phyloP scores from a whole-genome alignment of 2,329 filamentous ascomycete species.

The Ilyonectria robusta region DNA sequence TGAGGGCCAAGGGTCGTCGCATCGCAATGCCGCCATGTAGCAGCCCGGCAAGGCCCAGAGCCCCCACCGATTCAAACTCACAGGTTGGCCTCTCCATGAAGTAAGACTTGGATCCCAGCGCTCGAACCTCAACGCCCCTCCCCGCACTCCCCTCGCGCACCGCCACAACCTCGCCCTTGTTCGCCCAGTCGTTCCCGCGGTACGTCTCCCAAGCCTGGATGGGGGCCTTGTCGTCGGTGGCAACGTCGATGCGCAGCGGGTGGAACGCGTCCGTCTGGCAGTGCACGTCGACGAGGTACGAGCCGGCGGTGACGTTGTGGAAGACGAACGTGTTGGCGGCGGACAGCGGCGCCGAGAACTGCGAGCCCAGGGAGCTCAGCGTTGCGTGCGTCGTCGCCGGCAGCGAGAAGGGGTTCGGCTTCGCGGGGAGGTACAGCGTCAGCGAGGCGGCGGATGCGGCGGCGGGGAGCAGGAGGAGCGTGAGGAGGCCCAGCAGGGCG shows the following conservation, averaged over 20 bases:
- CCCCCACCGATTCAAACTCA: slow-evolving; percentile 62
- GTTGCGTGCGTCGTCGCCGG: slow-evolving; percentile 78
- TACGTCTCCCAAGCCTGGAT: slow-evolving; percentile 87
- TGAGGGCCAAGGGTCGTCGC: not conserved
- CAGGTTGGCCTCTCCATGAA: slow-evolving; percentile 83
- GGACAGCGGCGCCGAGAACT: slow-evolving; percentile 73
- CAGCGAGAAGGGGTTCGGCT: slow-evolving; percentile 67
- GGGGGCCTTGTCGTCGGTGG: slow-evolving; percentile 52
- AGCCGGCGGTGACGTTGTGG: slow-evolving; percentile 76
- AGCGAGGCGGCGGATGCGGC: slow-evolving; percentile 53
- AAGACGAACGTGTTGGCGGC: slow-evolving; percentile 82
- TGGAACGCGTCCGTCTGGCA: slow-evolving; percentile 81
- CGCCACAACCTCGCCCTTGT: slow-evolving; percentile 77
- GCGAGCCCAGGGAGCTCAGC: slow-evolving; percentile 59
- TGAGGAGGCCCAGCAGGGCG: slow-evolving; percentile 53
- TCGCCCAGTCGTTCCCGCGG: slow-evolving; percentile 90
- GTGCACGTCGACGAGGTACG: slow-evolving; percentile 87
- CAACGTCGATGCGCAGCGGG: slow-evolving; percentile 84
- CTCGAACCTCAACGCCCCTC: slow-evolving; percentile 72
- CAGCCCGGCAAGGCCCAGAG: not conserved
- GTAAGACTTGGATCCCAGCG: slow-evolving; percentile 77
- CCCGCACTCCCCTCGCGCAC: slow-evolving; percentile 56
- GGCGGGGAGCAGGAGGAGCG: slow-evolving; percentile 54
- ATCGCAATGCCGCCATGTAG: not conserved
- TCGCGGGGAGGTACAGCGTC: slow-evolving; percentile 63